Conservation (phyloP, 2,329 filamentous ascomycete genomes). For the Phialemonium atrogriseum region DNA sequence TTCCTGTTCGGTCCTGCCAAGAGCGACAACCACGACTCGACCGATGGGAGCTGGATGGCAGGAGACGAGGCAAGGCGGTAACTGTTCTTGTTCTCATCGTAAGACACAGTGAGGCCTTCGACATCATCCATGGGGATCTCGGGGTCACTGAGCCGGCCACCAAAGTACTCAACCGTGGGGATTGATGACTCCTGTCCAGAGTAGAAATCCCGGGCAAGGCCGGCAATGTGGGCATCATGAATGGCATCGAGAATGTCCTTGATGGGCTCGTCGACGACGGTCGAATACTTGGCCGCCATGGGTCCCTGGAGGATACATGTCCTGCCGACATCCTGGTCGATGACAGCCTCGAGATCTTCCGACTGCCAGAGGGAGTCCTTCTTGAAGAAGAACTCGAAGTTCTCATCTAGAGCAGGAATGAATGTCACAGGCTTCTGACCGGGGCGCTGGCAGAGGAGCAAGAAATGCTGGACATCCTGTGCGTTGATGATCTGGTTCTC, state of each 20-base stretch:
- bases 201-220: slow-evolving; percentile 74
- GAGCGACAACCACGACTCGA: slow-evolving; percentile 80
- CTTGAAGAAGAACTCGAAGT: slow-evolving; percentile 99
- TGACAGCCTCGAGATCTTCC: slow-evolving; percentile 91
- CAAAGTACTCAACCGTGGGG: slow-evolving; percentile 89
- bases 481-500: slow-evolving; percentile 92
- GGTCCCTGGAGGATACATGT: slow-evolving; percentile 96
- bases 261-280: slow-evolving; percentile 82
- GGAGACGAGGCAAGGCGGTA: slow-evolving; percentile 76
- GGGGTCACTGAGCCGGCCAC: slow-evolving; percentile 70
- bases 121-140: slow-evolving; percentile 69
- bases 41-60: slow-evolving; percentile 63
- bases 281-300: slow-evolving; percentile 85
- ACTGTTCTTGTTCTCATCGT: slow-evolving; percentile 70
- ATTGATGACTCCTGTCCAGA: slow-evolving; percentile 63
- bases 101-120: slow-evolving; percentile 76
- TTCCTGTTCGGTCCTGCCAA: slow-evolving; percentile 79
- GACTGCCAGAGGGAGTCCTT: slow-evolving; percentile 99
- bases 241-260: slow-evolving; percentile 90
- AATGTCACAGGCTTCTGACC: slow-evolving; percentile 96
- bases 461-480: slow-evolving; percentile 95
- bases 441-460: slow-evolving; percentile 82
- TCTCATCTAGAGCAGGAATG: slow-evolving; percentile 89
- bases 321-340: slow-evolving; percentile 89
- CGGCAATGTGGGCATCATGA: slow-evolving; percentile 78